phyloP scores from a whole-genome alignment of 2,329 filamentous ascomycete species.

The Coniochaeta sp. region DNA sequence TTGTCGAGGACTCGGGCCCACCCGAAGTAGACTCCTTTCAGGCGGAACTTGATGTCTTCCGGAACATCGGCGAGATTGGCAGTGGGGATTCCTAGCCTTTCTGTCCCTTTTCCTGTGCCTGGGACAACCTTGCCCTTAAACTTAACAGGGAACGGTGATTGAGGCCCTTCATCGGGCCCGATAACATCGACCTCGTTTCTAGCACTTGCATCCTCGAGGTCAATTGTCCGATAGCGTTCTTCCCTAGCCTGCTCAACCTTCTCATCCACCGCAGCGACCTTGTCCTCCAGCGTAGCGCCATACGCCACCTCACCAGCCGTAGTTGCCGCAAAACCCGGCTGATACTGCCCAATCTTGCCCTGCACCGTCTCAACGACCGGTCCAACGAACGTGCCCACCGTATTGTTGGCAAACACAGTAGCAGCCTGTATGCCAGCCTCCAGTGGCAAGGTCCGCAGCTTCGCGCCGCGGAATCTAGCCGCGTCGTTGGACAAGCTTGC shows the following conservation, averaged over 20 bases:
- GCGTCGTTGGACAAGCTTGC: constrained; percentile 57
- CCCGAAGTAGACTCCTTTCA: constrained; percentile 58
- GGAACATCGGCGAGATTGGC: constrained; percentile 47
- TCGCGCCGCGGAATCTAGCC: constrained; percentile 57
- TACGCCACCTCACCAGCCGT: constrained; percentile 34
- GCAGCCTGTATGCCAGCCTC: constrained; percentile 56
- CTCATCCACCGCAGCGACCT: constrained; percentile 4
- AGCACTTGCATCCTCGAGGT: constrained; percentile 18
- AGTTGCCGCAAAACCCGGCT: constrained; percentile 27
- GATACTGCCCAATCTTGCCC: constrained; percentile 28
- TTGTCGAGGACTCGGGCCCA: constrained; percentile 45
- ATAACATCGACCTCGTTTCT: constrained; percentile 28
- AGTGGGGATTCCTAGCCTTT: constrained; percentile 41
- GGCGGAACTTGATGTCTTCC: constrained; percentile 42
- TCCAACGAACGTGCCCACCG: constrained; percentile 34
- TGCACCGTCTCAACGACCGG: constrained; percentile 36
- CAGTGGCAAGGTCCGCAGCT: constrained; percentile 56
- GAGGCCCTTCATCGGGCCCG: constrained; percentile 43
- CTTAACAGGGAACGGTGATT: constrained; percentile 44
- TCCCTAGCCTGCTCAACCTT: constrained; percentile 27
- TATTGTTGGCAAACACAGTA: constrained; percentile 38
- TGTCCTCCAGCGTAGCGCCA: constrained; percentile 9
- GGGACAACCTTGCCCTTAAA: constrained; percentile 40
- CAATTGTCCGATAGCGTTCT: constrained; percentile 22
- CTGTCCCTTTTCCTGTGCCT: constrained; percentile 32